A percentile compares a stretch with the other conserved stretches of the same genome.
Evolutionary conservation across 2,329 filamentous ascomycete genomes (phyloP).

Genomic region (Cladobotryum mycophilum): DNA sequence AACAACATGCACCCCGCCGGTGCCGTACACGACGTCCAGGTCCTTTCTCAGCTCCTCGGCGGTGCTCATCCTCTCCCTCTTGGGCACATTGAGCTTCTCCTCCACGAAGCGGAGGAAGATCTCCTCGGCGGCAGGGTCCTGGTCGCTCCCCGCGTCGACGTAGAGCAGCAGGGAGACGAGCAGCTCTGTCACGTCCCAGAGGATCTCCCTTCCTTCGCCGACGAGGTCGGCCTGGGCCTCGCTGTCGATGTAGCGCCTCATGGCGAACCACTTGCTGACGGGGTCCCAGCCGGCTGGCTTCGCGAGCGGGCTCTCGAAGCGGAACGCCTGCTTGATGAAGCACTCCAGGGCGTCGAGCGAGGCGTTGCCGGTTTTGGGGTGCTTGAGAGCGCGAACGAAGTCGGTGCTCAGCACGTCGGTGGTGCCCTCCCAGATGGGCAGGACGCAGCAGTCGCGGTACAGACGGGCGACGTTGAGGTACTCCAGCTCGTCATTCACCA

Average conservation of each 20-base stretch:
- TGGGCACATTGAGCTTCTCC: slow-evolving; percentile 17
- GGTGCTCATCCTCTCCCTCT: slow-evolving; percentile 14
- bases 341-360: slow-evolving; percentile 38
- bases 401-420: slow-evolving; percentile 61
- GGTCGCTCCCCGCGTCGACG: slow-evolving; percentile 33
- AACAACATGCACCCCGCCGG: slow-evolving; percentile 1
- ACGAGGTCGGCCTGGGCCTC: slow-evolving; percentile 35
- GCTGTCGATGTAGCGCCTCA: slow-evolving; percentile 32
- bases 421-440: slow-evolving; percentile 67
- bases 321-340: slow-evolving; percentile 26
- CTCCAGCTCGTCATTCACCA: slow-evolving; percentile 56
- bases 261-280: slow-evolving; percentile 31
- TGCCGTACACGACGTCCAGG: slow-evolving; percentile 31
- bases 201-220: slow-evolving; percentile 38
- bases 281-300: slow-evolving; percentile 25
- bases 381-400: slow-evolving; percentile 41
- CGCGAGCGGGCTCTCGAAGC: slow-evolving; percentile 18
- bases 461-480: slow-evolving; percentile 61
- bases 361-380: slow-evolving; percentile 31
- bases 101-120: slow-evolving; percentile 36
- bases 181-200: slow-evolving; percentile 39
- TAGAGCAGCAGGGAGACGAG: slow-evolving; percentile 37
- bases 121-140: slow-evolving; percentile 29
- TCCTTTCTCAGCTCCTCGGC: slow-evolving; percentile 27
- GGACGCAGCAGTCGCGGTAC: slow-evolving; percentile 57